Evolutionary conservation across 2,329 filamentous ascomycete species (phyloP).

Genomic region (Aspergillus sp.): DNA sequence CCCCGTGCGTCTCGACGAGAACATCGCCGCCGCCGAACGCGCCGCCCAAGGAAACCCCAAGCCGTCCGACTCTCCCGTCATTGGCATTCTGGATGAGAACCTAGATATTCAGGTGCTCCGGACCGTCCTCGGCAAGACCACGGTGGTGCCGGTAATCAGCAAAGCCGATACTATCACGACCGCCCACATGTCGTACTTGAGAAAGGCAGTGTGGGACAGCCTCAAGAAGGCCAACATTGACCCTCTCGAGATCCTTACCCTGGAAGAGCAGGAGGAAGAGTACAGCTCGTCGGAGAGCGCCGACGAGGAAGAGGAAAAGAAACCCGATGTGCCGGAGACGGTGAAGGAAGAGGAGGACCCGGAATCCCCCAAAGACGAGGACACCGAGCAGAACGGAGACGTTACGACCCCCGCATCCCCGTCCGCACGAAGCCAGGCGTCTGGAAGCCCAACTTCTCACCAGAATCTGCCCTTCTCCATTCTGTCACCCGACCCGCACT

Average conservation of each 20-base stretch:
- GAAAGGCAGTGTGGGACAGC: constrained; percentile 85
- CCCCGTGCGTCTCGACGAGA: constrained; percentile 78
- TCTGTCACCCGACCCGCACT: constrained; percentile 87
- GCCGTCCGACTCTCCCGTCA: constrained; percentile 36
- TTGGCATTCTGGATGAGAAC: constrained; percentile 78
- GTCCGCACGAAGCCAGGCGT: constrained; percentile 33
- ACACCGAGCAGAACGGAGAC: constrained; percentile 11
- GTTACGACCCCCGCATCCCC: constrained; percentile 26
- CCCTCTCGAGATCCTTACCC: constrained; percentile 78
- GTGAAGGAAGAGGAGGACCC: constrained; percentile 28
- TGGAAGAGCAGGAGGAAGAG: constrained; percentile 68
- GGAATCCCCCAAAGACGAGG: constrained; percentile 21
- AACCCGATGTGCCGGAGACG: constrained; percentile 14
- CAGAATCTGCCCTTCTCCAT: constrained; percentile 86
- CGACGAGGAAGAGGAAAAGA: constrained; percentile 40
- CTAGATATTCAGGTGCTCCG: constrained; percentile 88
- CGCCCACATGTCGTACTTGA: constrained; percentile 87
- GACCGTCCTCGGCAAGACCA: constrained; percentile 87
- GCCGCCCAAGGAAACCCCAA: constrained; percentile 54
- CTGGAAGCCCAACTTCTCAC: constrained; percentile 34
- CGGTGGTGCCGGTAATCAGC: constrained; percentile 89
- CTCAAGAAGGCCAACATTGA: constrained; percentile 84
- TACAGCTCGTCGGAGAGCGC: constrained; percentile 52
- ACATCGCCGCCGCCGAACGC: constrained; percentile 66
- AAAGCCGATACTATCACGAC: constrained; percentile 97